Evolutionary conservation across 805 yeast species (phyloP).

Genomic region (Candida ovalis): DNA sequence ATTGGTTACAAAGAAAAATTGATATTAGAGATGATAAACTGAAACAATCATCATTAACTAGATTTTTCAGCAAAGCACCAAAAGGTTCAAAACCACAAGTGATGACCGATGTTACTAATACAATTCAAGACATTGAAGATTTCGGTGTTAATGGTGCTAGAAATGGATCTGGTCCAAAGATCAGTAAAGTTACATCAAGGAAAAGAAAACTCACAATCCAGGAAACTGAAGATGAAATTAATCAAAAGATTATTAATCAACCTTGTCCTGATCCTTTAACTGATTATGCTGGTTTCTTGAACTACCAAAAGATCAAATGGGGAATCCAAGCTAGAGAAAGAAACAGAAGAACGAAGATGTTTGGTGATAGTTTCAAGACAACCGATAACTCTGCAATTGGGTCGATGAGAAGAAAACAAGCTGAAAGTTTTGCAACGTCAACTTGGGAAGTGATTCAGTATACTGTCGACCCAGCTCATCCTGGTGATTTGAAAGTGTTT

Average conservation of each 20-base stretch:
- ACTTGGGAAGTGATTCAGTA: constrained; percentile 87
- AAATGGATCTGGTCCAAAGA: constrained; percentile 29
- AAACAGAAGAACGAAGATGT: constrained; percentile 66
- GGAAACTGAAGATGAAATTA: constrained; percentile 40
- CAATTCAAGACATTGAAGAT: constrained; percentile 73
- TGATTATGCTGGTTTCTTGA: constrained; percentile 66
- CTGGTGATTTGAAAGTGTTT: constrained; percentile 77
- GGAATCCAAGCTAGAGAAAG: constrained; percentile 66
- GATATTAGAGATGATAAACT: constrained; percentile 56
- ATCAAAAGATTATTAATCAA: constrained; percentile 44
- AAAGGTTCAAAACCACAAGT: constrained; percentile 33
- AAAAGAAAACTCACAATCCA: constrained; percentile 37
- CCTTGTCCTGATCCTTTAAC: constrained; percentile 63
- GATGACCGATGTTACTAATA: constrained; percentile 31
- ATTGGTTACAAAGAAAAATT: constrained; percentile 76
- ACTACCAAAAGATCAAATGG: constrained; percentile 88
- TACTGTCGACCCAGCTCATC: constrained; percentile 44
- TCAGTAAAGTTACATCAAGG: constrained; percentile 44
- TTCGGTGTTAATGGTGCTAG: constrained; percentile 39
- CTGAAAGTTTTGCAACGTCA: constrained; percentile 70
- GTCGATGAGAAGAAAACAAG: constrained; percentile 68
- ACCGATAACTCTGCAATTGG: constrained; percentile 61
- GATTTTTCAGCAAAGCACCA: constrained; percentile 49
- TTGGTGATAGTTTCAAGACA: constrained; percentile 54
- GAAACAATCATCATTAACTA: constrained; percentile 64